Evolutionary conservation across 2,329 filamentous ascomycete genomes (phyloP), one percentile per base, ranked within the genome.

Genomic region (Colletotrichum sp.): DNA sequence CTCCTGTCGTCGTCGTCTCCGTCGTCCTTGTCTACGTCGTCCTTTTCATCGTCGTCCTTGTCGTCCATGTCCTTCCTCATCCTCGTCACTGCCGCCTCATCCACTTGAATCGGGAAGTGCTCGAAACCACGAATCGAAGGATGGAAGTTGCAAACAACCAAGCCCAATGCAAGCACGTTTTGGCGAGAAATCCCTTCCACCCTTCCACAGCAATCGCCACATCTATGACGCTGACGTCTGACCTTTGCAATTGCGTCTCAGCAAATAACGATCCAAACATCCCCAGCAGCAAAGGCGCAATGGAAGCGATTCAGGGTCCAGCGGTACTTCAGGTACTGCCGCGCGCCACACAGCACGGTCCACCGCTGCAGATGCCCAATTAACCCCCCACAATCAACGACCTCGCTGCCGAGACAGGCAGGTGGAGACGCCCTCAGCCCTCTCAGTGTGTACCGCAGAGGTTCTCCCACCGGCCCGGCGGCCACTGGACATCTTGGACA

Each of bases 141-240:
- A 48, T 48, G 38, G 18, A 48, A 48, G 38, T 48, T n/a, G 38
- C 18, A 5, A 48, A n/a, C 3, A 12, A 4, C 5, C 10, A 52
- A 52, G 3, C 43, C 43, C 10, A n/a, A 21, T 7, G 43, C 10
- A 21, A 12, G n/a, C 3, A n/a, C 1, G n/a, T 0, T 48, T 6
- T 21, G n/a, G 43, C 10, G 43, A 5, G 2, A 6, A 13, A 21
- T 24, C 43, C 8, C n/a, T 21, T 13, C 12, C 0, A 21, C 0
- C 0, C n/a, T 12, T 24, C 0, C 10, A 4, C n/a, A 12, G 10
- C 43, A 21, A 13, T 52, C 0, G 4, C 12, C 43, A 8, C 3
- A 52, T 21, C 3, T n/a, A 10, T 3, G 38, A 18, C 18, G 18
- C 0, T 6, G 8, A 43, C 2, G 10, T 2, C 38, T 3, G 0